phyloP scores from a whole-genome alignment of 306 rosid species.

The Quercus mongolica region DNA sequence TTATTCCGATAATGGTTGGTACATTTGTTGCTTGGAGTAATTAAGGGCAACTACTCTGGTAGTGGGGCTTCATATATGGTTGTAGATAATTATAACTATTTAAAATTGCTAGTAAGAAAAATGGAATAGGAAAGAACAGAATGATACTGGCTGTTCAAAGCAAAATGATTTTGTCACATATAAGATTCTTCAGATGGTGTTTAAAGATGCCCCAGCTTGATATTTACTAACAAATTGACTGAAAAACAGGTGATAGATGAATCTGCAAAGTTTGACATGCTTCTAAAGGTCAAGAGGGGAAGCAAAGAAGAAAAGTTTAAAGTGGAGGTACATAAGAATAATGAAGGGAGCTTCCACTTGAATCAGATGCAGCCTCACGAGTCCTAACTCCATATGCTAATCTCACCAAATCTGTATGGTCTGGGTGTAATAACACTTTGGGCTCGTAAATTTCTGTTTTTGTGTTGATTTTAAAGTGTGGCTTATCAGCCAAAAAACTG shows the following conservation, averaged over 20 bases:
- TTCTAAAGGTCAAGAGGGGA: conserved; percentile 56
- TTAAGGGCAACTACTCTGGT: too few species aligned
- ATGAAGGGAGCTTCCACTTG: conserved; percentile 53
- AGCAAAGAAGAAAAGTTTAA: conserved; percentile 61
- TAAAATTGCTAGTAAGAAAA: not conserved
- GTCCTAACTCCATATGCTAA: conserved; percentile 17
- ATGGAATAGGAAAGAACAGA: not conserved
- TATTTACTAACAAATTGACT: not conserved
- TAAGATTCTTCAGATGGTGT: not conserved
- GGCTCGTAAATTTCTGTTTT: not conserved
- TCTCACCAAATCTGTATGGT: not conserved
- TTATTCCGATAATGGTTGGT: not conserved
- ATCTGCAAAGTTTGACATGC: conserved; percentile 53
- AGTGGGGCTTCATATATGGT: not conserved
- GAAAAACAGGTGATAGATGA: conserved; percentile 56
- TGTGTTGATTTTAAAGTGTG: not conserved
- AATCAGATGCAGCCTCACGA: conserved; percentile 55
- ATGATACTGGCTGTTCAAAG: not conserved
- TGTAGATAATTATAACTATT: not conserved
- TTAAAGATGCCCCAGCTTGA: not conserved
- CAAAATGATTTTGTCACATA: not conserved
- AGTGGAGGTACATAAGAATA: conserved; percentile 62
- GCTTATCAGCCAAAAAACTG: too few species aligned
- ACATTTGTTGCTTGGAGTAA: not conserved
- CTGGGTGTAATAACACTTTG: not conserved